Evolutionary conservation across 179 eudicot species (phyloP).

Genomic region (Silene coronaria): DNA sequence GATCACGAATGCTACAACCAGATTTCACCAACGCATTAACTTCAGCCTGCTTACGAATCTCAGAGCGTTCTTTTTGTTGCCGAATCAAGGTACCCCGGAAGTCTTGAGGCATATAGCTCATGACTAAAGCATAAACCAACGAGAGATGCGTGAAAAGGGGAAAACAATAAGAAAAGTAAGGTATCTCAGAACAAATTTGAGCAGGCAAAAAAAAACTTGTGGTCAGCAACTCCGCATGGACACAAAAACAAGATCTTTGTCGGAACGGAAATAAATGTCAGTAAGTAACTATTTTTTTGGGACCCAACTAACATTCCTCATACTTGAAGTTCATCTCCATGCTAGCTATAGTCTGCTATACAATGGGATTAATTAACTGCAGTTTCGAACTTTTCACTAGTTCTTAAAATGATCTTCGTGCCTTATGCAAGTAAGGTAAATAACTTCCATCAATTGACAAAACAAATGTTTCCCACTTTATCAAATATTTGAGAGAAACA

Average conservation of each 20-base stretch:
- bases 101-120: constrained; percentile 98
- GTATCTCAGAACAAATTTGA: background rate
- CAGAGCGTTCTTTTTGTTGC: constrained; percentile 94
- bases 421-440: background rate
- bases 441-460: background rate
- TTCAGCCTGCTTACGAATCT: constrained; percentile 80
- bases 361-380: background rate
- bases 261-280: background rate
- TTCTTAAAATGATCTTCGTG: background rate
- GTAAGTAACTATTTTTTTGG: background rate
- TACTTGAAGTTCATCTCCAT: background rate
- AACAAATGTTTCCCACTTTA: background rate
- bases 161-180: background rate
- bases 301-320: background rate
- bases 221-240: too few species aligned
- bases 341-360: background rate
- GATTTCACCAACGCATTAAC: constrained; percentile 71
- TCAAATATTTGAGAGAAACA: background rate
- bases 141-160: background rate
- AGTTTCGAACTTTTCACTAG: background rate
- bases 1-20: constrained; percentile 85
- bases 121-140: constrained; percentile 47
- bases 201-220: background rate
- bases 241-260: too few species aligned
- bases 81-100: constrained; percentile 86